Evolutionary conservation across 176 grass and related monocot species (phyloP).

Genomic region (Zoysia pacifica): DNA sequence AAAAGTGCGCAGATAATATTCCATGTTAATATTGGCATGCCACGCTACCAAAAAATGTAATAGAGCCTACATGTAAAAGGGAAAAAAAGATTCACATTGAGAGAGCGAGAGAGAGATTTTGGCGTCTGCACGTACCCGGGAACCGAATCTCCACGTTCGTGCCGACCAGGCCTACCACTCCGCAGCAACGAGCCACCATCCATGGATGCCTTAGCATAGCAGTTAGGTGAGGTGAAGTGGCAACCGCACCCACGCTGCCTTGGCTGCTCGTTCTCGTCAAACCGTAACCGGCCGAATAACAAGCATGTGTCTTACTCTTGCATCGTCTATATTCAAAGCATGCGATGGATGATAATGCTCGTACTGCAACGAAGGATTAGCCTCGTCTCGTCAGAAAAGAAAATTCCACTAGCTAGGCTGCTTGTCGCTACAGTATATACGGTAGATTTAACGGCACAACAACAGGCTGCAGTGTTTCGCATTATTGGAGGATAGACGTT

Average conservation of each 20-base stretch:
- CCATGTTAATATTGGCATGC: not conserved
- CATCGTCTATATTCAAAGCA: not conserved
- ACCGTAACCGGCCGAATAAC: not conserved
- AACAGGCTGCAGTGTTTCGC: too few relatives aligned
- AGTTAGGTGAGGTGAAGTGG: not conserved
- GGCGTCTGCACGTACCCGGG: not conserved
- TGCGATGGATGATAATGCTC: not conserved
- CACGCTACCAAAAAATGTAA: not conserved
- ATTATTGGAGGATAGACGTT: not conserved
- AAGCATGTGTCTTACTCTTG: not conserved
- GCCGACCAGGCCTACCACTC: conserved; percentile 21
- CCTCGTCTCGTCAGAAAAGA: too few relatives aligned
- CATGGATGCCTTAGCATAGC: not conserved
- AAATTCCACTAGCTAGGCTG: too few relatives aligned
- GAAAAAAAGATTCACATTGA: conserved; percentile 4
- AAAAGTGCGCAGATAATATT: not conserved
- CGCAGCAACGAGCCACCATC: not conserved
- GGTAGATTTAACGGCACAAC: too few relatives aligned
- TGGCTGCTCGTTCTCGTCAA: not conserved
- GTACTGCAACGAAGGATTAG: too few relatives aligned
- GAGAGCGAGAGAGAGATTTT: not conserved
- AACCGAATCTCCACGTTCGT: not conserved
- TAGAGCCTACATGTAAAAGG: not conserved
- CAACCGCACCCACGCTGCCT: not conserved
- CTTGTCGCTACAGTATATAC: too few relatives aligned